Percentiles rank a stretch among this genome's conserved stretches.
These are phyloP conservation scores for Luffa acutangula DNA, from an alignment of 306 rosid species.

Conservation along the genomic window DNA sequence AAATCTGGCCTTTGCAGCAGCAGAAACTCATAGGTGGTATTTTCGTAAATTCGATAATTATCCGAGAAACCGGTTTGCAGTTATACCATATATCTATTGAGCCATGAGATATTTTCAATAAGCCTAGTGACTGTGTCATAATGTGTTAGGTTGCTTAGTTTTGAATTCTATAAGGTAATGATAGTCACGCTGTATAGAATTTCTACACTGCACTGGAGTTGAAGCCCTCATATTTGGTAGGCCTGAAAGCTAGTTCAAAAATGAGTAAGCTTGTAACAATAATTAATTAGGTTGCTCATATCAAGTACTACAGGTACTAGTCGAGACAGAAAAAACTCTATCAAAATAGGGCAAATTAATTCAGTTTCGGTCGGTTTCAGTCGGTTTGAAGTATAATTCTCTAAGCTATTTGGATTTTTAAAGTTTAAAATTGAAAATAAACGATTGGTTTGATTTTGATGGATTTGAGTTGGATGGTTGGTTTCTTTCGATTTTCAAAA, in stretches of 20 bases:
- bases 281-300: not conserved
- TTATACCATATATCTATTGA: conserved; percentile 53
- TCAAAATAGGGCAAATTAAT: too few relatives aligned
- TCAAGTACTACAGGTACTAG: too few relatives aligned
- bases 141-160: not conserved
- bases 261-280: not conserved
- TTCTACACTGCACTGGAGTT: not conserved
- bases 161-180: not conserved
- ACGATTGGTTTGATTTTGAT: not conserved
- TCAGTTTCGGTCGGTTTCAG: not conserved
- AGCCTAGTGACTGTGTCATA: not conserved
- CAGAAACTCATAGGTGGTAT: conserved; percentile 83
- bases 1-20: conserved; percentile 62
- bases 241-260: not conserved
- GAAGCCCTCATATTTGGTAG: not conserved
- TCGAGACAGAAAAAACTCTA: not conserved
- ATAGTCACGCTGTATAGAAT: not conserved
- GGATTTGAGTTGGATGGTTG: not conserved
- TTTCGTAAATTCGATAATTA: conserved; percentile 60
- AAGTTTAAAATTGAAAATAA: not conserved
- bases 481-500: too few relatives aligned
- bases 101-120: not conserved
- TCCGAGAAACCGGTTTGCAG: conserved; percentile 41
- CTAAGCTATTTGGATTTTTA: not conserved
- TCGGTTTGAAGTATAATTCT: not conserved